Evolutionary conservation across 2,329 filamentous ascomycete species (phyloP).

Genomic region (Ascochyta koolunga): DNA sequence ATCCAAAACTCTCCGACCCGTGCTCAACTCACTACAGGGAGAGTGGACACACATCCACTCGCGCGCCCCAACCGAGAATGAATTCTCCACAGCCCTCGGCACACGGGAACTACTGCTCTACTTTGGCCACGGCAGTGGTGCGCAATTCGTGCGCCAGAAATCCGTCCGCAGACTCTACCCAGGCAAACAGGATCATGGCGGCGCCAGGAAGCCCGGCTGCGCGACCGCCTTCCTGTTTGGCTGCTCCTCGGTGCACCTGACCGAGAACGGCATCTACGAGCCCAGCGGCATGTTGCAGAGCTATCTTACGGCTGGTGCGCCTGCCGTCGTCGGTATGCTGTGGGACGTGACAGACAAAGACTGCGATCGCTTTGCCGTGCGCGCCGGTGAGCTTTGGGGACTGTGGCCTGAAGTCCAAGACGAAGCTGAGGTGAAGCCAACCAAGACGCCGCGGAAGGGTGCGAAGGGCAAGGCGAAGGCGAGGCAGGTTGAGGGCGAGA

Average conservation of each 20-base stretch:
- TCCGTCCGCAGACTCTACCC: conserved; percentile 76
- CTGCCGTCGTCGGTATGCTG: conserved; percentile 86
- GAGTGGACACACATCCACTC: conserved; percentile 73
- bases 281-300: conserved; percentile 88
- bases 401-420: conserved; percentile 60
- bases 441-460: conserved; percentile 33
- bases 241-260: conserved; percentile 83
- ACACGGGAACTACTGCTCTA: conserved; percentile 79
- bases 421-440: conserved; percentile 25
- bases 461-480: conserved; percentile 40
- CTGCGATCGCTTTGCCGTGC: conserved; percentile 88
- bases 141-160: conserved; percentile 88
- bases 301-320: conserved; percentile 82
- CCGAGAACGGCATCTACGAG: conserved; percentile 80
- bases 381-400: conserved; percentile 85
- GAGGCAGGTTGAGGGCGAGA: conserved; percentile 34
- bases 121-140: conserved; percentile 94
- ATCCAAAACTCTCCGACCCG: conserved; percentile 72
- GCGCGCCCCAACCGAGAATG: conserved; percentile 73
- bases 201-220: conserved; percentile 55
- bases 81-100: conserved; percentile 73
- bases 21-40: conserved; percentile 58
- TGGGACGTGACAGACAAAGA: conserved; percentile 99
- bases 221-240: conserved; percentile 91
- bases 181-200: conserved; percentile 45